Evolutionary conservation across 768 basidiomycete species (phyloP), one percentile per base, ranked within the genome.

Genomic region (Trametes punicea): DNA sequence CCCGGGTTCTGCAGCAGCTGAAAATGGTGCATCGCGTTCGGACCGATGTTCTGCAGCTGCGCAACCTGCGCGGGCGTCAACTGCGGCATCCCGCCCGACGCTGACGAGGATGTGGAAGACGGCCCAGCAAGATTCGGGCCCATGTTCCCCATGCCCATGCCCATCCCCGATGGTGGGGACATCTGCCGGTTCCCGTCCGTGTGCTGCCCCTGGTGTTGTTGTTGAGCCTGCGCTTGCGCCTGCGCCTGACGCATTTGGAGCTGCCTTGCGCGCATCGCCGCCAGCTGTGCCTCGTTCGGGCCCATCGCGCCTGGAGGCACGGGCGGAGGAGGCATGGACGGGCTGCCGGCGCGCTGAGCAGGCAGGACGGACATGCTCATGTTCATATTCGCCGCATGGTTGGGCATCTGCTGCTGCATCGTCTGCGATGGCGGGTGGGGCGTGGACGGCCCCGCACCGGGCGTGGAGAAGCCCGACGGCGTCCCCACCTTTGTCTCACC

Each of bases 401-500:
- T 25, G 7, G 33, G 33, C 6, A 57, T 21, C 29, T 36, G 51
- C 20, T 26, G 46, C 16, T 18, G 40, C 53, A 62, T 59, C 25
- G 23, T 33, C 38, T 63, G 62, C 7, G 62, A 41, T 0, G 62
- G 64, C 6, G 60, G 55, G 38, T 60, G 60, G 9, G 57, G 53
- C 45, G 59, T 59, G 13, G 50, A 55, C 23, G 60, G 56, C 11
- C 59, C 47, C 31, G 48, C 53, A 18, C 50, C 58, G 7, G 59
- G 49, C 10, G 47, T 46, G 16, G 58, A 46, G 39, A 61, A 60
- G 67, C 66, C 18, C 69, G 69, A 70, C 26, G 63, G 67, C 9
- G 70, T 72, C 38, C 66, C 69, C 42, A 62, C 57, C 63, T 83
- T 85, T 38, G 70, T 71, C 59, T 89, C 87, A 30, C 88, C 88